Evolutionary conservation across 768 basidiomycete genomes (phyloP), one percentile per base, ranked within the genome.

Genomic region (Coprinopsis cinerea): DNA sequence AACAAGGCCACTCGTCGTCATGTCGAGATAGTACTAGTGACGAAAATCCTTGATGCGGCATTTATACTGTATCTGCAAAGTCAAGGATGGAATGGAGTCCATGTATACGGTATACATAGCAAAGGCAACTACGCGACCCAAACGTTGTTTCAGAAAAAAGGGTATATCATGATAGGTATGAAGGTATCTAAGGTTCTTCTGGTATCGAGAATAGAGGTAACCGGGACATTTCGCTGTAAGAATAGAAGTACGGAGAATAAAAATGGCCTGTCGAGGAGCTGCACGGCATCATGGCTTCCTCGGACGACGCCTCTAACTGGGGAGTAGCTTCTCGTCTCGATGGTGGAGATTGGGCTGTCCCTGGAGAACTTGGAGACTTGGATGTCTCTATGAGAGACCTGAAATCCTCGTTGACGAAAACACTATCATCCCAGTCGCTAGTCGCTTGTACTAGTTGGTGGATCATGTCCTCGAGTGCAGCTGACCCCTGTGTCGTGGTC

Each of bases 361-460:
- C 30, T 32, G 7, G 30, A 15, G n/a, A n/a, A n/a, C n/a, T n/a
- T n/a, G 25, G 44, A 4, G 44, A 4, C 32, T 34, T 56, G 13
- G 46, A 45, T n/a, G 35, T 44, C 26, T 32, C 44, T 15, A 78
- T 68, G 62, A 78, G 64, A 4, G 63, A 59, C 54, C 66, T 74
- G 62, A 79, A 79, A 17, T 70, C 71, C 30, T 71, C 59, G 53
- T 76, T 70, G 60, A 77, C 64, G 54, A 74, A 75, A 28, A 78
- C 57, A 50, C 67, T 72, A 14, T 68, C 62, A 53, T 78, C 77
- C 78, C 78, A 79, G 30, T 69, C 69, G 43, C 64, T 75, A 15
- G 75, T 73, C 54, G 76, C 76, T 39, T 74, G 69, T 1, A 73
- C 72, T 28, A 79, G 67, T 56, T 78, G 75, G 14, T 68, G 67